A percentile compares a stretch with the other conserved stretches of the same genome.
Conservation (phyloP, 2,329 filamentous ascomycete species). For the Pseudopyrenochaeta lycopersici region DNA sequence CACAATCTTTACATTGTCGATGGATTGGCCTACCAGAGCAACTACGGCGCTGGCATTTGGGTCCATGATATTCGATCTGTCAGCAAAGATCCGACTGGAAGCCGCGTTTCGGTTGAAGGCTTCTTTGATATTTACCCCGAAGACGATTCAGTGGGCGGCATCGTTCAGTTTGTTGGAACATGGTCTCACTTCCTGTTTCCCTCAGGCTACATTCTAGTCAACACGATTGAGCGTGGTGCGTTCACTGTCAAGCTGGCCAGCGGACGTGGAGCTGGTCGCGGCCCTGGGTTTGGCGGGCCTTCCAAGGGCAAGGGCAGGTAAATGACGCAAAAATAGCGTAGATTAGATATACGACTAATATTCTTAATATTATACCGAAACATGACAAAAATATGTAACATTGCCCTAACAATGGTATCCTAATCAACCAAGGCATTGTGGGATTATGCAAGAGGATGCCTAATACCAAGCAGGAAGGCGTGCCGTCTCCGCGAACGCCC, state of each 20-base stretch:
- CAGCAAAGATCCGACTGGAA: conserved; percentile 48
- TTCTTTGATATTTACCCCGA: conserved; percentile 56
- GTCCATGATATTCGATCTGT: conserved; percentile 53
- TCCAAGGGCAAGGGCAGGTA: conserved; percentile 13
- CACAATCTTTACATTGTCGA: conserved; percentile 57
- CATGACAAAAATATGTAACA: too few species aligned
- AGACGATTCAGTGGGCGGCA: conserved; percentile 49
- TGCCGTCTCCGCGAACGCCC: too few species aligned
- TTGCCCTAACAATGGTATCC: too few species aligned
- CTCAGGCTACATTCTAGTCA: conserved; percentile 47
- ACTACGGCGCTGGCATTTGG: conserved; percentile 52
- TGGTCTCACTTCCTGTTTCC: conserved; percentile 53
- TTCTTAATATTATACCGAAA: too few species aligned
- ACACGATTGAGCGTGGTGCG: conserved; percentile 49
- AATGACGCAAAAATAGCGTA: not conserved
- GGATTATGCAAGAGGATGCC: too few species aligned
- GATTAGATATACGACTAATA: not conserved
- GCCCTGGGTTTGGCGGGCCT: conserved; percentile 30
- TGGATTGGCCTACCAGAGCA: conserved; percentile 52
- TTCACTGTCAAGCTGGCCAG: conserved; percentile 47
- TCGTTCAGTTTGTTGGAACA: conserved; percentile 51
- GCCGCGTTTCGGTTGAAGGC: conserved; percentile 50
- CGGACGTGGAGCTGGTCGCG: conserved; percentile 29
- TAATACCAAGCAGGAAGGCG: too few species aligned
- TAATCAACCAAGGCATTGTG: too few species aligned